Evolutionary conservation across 1,284 basidiomycete genomes (phyloP).

Genomic region (Cryptococcus sp.): DNA sequence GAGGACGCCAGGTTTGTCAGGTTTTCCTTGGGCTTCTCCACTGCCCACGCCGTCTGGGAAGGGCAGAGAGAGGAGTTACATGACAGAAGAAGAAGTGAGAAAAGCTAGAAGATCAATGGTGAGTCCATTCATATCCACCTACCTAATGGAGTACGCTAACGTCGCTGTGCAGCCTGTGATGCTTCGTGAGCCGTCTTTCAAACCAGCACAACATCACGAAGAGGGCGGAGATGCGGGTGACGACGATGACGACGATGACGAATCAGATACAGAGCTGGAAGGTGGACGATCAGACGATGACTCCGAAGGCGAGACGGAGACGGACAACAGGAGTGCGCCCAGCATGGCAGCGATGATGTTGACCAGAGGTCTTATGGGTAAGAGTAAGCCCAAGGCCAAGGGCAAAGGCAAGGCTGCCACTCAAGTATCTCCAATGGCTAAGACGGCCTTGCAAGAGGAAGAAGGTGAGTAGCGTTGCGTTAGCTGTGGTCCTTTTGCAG

Average conservation of each 20-base stretch:
- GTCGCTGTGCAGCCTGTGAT: constrained; percentile 42
- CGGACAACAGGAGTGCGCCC: constrained; percentile 19
- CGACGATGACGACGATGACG: constrained; percentile 37
- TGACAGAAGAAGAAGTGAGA: constrained; percentile 44
- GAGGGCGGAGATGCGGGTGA: constrained; percentile 34
- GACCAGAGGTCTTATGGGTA: constrained; percentile 20
- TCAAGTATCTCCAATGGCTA: constrained; percentile 24
- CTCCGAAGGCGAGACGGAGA: constrained; percentile 28
- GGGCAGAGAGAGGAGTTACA: constrained; percentile 21
- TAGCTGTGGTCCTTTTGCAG: background rate
- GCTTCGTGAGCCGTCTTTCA: constrained; percentile 42
- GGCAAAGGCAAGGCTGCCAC: constrained; percentile 9
- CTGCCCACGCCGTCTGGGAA: constrained; percentile 18
- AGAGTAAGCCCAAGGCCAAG: constrained; percentile 22
- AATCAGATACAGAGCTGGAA: constrained; percentile 29
- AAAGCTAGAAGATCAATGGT: constrained; percentile 51
- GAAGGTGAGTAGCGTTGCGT: constrained; percentile 22
- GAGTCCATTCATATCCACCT: constrained; percentile 15
- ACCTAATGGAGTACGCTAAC: constrained; percentile 3
- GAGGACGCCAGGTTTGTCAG: constrained; percentile 17
- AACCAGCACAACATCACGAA: constrained; percentile 22
- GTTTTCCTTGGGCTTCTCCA: constrained; percentile 32
- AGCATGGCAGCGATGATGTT: constrained; percentile 12
- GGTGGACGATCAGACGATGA: constrained; percentile 16
- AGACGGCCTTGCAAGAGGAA: constrained; percentile 30